Percentiles rank a stretch among this genome's conserved stretches.
These are phyloP conservation scores for Parascedosporium putredinis DNA, from an alignment of 2,329 filamentous ascomycete genomes.

Conservation along the genomic window DNA sequence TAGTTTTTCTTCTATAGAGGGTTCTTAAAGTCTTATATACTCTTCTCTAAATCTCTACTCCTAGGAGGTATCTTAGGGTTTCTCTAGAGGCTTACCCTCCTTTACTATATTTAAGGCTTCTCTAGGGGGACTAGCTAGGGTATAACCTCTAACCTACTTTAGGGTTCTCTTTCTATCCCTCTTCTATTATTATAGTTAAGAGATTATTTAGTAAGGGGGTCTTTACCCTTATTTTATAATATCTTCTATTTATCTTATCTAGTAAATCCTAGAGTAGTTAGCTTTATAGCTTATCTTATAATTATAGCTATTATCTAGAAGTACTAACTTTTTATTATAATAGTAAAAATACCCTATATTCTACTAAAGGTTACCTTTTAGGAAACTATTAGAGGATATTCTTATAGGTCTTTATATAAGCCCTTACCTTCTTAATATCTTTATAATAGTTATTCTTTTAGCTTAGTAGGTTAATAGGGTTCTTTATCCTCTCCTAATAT, in stretches of 20 bases:
- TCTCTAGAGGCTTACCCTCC: no score
- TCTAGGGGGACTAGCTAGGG: no score
- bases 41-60: not conserved
- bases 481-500: not conserved
- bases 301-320: not conserved
- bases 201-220: not conserved
- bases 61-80: no score
- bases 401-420: not conserved
- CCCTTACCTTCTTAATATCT: not conserved
- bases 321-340: not conserved
- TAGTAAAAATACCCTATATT: slow-evolving; percentile 2
- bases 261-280: not conserved
- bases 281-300: not conserved
- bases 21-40: not conserved
- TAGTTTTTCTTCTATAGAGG: not conserved
- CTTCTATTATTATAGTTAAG: not conserved
- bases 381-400: not conserved
- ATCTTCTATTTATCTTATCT: not conserved
- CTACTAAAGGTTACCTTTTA: slow-evolving; percentile 1
- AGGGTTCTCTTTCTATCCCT: not conserved
- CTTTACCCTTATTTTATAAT: not conserved
- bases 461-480: not conserved
- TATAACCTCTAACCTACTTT: no score
- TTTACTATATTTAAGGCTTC: no score
- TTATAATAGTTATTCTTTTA: not conserved